Evolutionary conservation across 495 filamentous ascomycete species (phyloP).

Genomic region (Aspergillus panamensis): DNA sequence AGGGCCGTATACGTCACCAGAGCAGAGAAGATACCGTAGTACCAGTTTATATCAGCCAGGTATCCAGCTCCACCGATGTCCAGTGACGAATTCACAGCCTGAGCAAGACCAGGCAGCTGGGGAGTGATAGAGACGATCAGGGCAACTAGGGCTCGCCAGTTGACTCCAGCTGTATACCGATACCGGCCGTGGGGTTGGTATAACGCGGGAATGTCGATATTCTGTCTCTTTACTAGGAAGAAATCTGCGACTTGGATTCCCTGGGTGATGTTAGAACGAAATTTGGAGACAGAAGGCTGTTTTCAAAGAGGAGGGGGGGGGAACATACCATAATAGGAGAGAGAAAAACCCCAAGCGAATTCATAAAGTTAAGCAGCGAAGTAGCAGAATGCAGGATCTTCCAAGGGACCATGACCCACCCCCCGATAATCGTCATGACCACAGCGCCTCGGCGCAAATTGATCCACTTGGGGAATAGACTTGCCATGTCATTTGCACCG

Average conservation of each 20-base stretch:
- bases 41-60: slow-evolving; percentile 2
- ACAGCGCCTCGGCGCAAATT: slow-evolving; percentile 1
- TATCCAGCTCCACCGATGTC: slow-evolving; percentile 2
- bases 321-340: slow-evolving; percentile 1
- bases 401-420: slow-evolving; percentile 6
- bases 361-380: slow-evolving; percentile 4
- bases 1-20: neutral
- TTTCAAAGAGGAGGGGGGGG: neutral
- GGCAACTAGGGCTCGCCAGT: neutral
- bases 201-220: neutral
- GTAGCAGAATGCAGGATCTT: slow-evolving; percentile 3
- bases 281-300: neutral
- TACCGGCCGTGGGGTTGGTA: slow-evolving; percentile 2
- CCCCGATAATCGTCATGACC: slow-evolving; percentile 1
- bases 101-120: slow-evolving; percentile 1
- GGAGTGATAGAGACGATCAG: neutral
- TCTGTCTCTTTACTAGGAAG: slow-evolving; percentile 1
- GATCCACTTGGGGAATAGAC: slow-evolving; percentile 3
- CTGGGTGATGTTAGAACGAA: neutral
- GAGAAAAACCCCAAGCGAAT: neutral
- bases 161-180: neutral
- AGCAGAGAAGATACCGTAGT: neutral
- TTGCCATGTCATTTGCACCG: slow-evolving; percentile 3
- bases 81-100: neutral
- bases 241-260: slow-evolving; percentile 5